Evolutionary conservation across 1,139 yeast genomes (phyloP).

Genomic region (Candida labiduridarum): DNA sequence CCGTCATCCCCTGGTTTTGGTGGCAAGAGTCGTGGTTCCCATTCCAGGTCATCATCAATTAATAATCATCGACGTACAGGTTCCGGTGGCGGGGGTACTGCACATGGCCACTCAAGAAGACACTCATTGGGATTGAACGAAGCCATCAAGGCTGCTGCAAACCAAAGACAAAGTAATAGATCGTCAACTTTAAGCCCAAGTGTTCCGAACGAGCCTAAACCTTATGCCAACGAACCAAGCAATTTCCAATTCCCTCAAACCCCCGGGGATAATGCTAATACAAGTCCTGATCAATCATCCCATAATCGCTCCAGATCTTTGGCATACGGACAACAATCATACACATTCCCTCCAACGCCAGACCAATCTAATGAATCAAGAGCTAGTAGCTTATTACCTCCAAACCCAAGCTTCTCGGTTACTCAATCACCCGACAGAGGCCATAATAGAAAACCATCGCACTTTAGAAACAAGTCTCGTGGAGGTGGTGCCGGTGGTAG

Average conservation of each 20-base stretch:
- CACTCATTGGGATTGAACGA: conserved; percentile 91
- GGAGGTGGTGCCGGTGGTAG: conserved; percentile 58
- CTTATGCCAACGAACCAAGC: conserved; percentile 22
- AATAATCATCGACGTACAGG: conserved; percentile 42
- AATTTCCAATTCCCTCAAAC: conserved; percentile 39
- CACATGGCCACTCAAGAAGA: conserved; percentile 78
- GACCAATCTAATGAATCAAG: conserved; percentile 6
- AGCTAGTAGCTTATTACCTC: conserved; percentile 38
- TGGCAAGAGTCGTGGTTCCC: conserved; percentile 20
- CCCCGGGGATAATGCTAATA: conserved; percentile 11
- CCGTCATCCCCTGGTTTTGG: conserved; percentile 23
- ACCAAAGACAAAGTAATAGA: conserved; percentile 62
- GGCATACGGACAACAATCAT: conserved; percentile 49
- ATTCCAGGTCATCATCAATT: conserved; percentile 44
- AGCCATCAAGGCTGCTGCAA: conserved; percentile 97
- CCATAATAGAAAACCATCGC: conserved; percentile 51
- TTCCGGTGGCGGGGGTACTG: conserved; percentile 19
- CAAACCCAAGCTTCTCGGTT: conserved; percentile 46
- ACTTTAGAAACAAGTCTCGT: conserved; percentile 58
- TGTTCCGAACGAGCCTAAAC: conserved; percentile 18
- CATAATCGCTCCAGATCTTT: conserved; percentile 40
- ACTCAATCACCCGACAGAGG: conserved; percentile 45
- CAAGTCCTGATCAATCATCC: conserved; percentile 21
- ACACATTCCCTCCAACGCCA: conserved; percentile 38
- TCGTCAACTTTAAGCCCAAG: conserved; percentile 38